These are phyloP conservation scores for Fusarium sp. DNA, from an alignment of 2,329 filamentous ascomycete genomes.

Conservation along the genomic window DNA sequence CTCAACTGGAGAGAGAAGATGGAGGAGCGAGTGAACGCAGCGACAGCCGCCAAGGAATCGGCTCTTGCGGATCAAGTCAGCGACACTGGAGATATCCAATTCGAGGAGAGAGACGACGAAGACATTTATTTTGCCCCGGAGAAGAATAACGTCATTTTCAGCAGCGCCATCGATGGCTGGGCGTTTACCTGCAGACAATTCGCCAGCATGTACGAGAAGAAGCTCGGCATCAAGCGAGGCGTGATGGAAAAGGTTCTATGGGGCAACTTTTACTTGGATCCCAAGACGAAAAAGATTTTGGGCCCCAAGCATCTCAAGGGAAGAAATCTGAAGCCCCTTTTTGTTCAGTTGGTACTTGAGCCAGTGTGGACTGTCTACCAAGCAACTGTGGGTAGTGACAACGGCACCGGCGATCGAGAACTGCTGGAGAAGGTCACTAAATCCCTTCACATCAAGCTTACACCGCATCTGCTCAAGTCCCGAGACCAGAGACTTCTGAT, in stretches of 20 bases:
- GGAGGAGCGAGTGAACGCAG: constrained; percentile 84
- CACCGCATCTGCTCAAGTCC: constrained; percentile 85
- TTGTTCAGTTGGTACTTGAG: constrained; percentile 95
- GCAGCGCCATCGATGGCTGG: constrained; percentile 98
- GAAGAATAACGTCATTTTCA: constrained; percentile 99
- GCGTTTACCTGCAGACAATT: constrained; percentile 97
- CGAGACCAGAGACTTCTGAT: constrained; percentile 86
- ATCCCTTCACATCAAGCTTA: constrained; percentile 84
- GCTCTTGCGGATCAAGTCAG: constrained; percentile 60
- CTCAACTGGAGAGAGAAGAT: constrained; percentile 94
- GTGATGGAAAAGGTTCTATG: constrained; percentile 93
- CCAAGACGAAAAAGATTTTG: constrained; percentile 94
- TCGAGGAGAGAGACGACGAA: constrained; percentile 93
- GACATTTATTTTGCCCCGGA: constrained; percentile 98
- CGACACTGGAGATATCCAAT: constrained; percentile 73
- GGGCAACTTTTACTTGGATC: constrained; percentile 96
- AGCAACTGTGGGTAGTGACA: constrained; percentile 85
- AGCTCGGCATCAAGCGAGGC: constrained; percentile 91
- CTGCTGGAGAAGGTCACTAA: constrained; percentile 96
- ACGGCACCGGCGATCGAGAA: constrained; percentile 83
- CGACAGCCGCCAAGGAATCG: constrained; percentile 71
- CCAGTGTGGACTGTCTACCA: constrained; percentile 97
- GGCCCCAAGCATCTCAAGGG: constrained; percentile 94
- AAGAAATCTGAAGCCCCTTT: constrained; percentile 92
- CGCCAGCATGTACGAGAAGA: constrained; percentile 93